Base-by-base conservation (phyloP, 257 asterid genomes). In the Haberlea rhodopensis region DNA sequence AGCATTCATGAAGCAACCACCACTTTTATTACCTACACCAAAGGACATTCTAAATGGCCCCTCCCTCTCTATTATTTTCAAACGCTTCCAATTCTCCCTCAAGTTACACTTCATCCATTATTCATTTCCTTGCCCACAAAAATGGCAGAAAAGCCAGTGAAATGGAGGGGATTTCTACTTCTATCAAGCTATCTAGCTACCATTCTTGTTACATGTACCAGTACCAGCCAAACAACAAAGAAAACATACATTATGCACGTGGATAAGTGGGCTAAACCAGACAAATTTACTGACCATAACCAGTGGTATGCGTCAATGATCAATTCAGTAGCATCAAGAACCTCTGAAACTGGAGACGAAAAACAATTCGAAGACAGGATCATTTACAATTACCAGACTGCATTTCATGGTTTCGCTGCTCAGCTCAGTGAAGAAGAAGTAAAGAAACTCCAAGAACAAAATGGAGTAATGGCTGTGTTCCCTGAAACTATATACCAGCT, bases 381-480 rank as follows among this genome's bases (percentile, higher is more conserved):
- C 8, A 28, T 92, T 22, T 92, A 89, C 86, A 80, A 43, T 24
- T 92, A 89, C 77, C 76, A 77, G 40, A 80, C 95, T 5, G 91
- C 96, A 13, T 84, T 92, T 28, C 95, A 92, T 49, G 99, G 99
- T 31, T 73, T 89, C 27, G 97, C 99, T 2, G 99, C 89, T 29
- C 84, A 60, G 37, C 82, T 92, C 5, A 80, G 65, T 7, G 76
- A 68, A 19, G 80, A 81, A 24, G 99, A 92, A 72, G 76, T 69
- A 7, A 73, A 69, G n/a, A 71, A 9, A 3, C 62, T 92, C 3
- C 71, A 68, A 5, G 49, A 18, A 20, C 72, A 69, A 31, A 19
- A 64, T 11, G 97, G 87, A 6, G 95, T 92, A 0, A 8, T 74
- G 21, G 85, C 95, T 0, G 79, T 90, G 6, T 81, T 81, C 54